These are phyloP conservation scores for Porphyra umbilicalis DNA, from an alignment of 31 red algal species.

Conservation along the genomic window DNA sequence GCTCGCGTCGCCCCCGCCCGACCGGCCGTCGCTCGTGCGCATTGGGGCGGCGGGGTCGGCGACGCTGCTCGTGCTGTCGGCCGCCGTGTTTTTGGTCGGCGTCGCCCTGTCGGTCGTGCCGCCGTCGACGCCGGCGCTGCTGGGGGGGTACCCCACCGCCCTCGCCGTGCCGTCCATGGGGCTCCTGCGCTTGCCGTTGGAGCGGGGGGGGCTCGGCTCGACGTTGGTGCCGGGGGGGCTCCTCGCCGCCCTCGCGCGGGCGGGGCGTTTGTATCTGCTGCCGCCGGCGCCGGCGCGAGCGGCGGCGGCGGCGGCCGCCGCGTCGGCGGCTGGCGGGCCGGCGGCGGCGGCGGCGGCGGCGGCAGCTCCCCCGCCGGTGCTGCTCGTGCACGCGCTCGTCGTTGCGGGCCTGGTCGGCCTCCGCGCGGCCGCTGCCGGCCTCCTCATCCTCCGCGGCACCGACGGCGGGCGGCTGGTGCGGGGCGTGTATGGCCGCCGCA, in stretches of 20 bases:
- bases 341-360: neutral
- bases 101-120: neutral
- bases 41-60: neutral
- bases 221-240: neutral
- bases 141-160: neutral
- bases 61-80: neutral
- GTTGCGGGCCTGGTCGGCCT: neutral
- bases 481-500: slow-evolving; percentile 66
- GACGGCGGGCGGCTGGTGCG: slow-evolving; percentile 84
- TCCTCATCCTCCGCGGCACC: slow-evolving; percentile 31
- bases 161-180: neutral
- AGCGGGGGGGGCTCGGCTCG: neutral
- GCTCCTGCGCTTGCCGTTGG: neutral
- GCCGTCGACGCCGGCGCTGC: neutral
- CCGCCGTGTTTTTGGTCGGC: neutral
- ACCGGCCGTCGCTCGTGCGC: neutral
- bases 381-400: neutral
- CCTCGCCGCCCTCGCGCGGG: neutral
- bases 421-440: neutral
- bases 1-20: neutral
- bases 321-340: neutral
- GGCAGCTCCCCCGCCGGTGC: neutral
- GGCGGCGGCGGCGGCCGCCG: neutral
- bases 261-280: neutral
- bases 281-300: neutral